Conservation (phyloP, 495 filamentous ascomycete species). For the Oleoguttula mirabilis region DNA sequence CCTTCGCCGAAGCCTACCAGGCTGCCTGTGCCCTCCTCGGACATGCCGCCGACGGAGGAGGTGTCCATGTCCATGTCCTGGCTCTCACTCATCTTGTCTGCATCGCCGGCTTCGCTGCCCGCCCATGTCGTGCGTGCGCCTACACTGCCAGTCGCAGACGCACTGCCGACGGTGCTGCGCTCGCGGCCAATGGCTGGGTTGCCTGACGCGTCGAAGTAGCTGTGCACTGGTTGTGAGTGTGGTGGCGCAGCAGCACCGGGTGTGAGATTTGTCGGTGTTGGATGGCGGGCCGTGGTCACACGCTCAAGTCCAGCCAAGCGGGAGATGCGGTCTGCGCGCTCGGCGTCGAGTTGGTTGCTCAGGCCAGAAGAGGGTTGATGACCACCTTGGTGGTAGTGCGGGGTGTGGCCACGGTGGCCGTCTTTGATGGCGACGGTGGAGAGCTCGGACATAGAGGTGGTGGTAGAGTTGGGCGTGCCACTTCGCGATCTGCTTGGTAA, state of each 20-base stretch:
- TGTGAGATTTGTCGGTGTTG: slow-evolving; percentile 21
- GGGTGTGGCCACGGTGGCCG: slow-evolving; percentile 64
- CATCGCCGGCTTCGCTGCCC: slow-evolving; percentile 49
- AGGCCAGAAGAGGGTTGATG: slow-evolving; percentile 25
- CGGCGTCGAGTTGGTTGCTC: slow-evolving; percentile 64
- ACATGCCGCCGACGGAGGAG: slow-evolving; percentile 58
- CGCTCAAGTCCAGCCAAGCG: slow-evolving; percentile 76
- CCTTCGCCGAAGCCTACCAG: slow-evolving; percentile 83
- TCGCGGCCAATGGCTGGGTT: slow-evolving; percentile 43
- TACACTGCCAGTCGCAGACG: slow-evolving; percentile 62
- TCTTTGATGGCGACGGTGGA: slow-evolving; percentile 92
- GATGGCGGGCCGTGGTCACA: slow-evolving; percentile 51
- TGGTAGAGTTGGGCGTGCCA: slow-evolving; percentile 82
- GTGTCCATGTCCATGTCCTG: slow-evolving; percentile 27
- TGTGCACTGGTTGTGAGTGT: slow-evolving; percentile 26
- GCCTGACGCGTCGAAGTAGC: slow-evolving; percentile 60
- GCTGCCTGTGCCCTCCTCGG: slow-evolving; percentile 69
- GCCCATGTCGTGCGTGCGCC: slow-evolving; percentile 68
- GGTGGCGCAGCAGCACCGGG: slow-evolving; percentile 15
- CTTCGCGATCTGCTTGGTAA: slow-evolving; percentile 34
- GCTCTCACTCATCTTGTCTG: slow-evolving; percentile 54
- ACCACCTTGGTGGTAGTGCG: slow-evolving; percentile 33
- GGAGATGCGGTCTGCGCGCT: slow-evolving; percentile 87
- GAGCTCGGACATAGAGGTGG: slow-evolving; percentile 71
- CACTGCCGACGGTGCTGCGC: slow-evolving; percentile 75